Base-by-base conservation (phyloP, 352 stramenopile genomes). In the Pilasporangium apinafurcum region DNA sequence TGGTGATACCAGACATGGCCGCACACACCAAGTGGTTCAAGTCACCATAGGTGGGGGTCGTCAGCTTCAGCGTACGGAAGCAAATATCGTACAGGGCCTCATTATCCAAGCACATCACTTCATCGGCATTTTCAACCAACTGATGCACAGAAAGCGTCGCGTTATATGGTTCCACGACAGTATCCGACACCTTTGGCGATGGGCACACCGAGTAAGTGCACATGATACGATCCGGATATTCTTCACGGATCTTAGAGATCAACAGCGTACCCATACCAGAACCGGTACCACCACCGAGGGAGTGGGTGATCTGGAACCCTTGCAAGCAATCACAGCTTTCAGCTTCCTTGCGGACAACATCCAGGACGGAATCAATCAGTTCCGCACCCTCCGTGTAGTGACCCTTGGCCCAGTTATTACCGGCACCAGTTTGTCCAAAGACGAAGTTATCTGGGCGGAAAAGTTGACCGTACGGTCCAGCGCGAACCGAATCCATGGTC, bases 21-120 rank as follows among this genome's bases (percentile, higher is more conserved):
- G 95, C 94, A 40, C 94, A 98, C 65, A 99, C 97, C 32, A 99
- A 77, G 70, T 99, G 91, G 84, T 99, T 99, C 36, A 99, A 66
- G 60, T 99, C 96, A 57, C 91, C 86, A 78, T 99, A 99, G 17
- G 92, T 98, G 22, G 97, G 97, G 30, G 96, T 99, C 47, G 94
- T 96, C 44, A 99, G 83, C 76, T 99, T 99, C 37, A 99, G 77
- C 41, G 97, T 99, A 51, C 96, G 95, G 89, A 99, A 98, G 83
- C 97, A 99, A 81, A 99, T 99, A 65, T 99, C 96, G 77, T 99
- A 99, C 32, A 99, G 83, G 32, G 97, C 97, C 75, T 99, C 96
- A 75, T 99, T 99, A 65, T 99, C 97, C 50, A 99, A 80, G 51
- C 95, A 97, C 81, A 99, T 98, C 68, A 96, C 97, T 65, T 99